phyloP scores from a whole-genome alignment of 768 basidiomycete genomes.

The Coprinopsis marcescibilis region DNA sequence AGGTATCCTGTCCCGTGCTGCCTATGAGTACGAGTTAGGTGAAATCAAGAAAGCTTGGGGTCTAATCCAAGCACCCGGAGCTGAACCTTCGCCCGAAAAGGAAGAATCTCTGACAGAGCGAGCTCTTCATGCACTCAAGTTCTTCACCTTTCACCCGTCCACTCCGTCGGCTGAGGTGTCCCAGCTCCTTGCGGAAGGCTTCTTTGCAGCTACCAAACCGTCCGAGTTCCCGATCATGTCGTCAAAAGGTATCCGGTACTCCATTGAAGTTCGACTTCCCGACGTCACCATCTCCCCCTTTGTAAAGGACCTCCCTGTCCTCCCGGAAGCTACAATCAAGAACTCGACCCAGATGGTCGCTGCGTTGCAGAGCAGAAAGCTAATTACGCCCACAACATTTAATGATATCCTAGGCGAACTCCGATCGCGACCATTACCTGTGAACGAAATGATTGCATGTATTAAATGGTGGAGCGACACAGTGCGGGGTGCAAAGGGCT shows the following conservation, averaged over 20 bases:
- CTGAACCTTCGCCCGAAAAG: constrained; percentile 32
- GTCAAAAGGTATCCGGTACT: constrained; percentile 62
- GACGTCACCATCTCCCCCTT: constrained; percentile 68
- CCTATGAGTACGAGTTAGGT: constrained; percentile 79
- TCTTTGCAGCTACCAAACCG: constrained; percentile 70
- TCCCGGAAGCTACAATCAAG: constrained; percentile 55
- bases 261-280: constrained; percentile 65
- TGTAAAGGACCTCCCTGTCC: constrained; percentile 68
- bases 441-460: constrained; percentile 74
- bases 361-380: constrained; percentile 50
- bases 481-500: constrained; percentile 20
- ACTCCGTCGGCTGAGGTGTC: constrained; percentile 84
- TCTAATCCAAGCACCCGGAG: background rate
- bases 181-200: constrained; percentile 61
- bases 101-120: constrained; percentile 45
- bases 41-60: constrained; percentile 58
- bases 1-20: constrained; percentile 73
- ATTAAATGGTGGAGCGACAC: constrained; percentile 75
- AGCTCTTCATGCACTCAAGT: constrained; percentile 74
- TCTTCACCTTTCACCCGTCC: constrained; percentile 86
- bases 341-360: constrained; percentile 58
- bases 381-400: constrained; percentile 74
- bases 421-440: constrained; percentile 56
- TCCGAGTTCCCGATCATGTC: constrained; percentile 67
- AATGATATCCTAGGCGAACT: constrained; percentile 81